Conservation (phyloP, 148 eudicot genomes). For the Camellia granthamiana region DNA sequence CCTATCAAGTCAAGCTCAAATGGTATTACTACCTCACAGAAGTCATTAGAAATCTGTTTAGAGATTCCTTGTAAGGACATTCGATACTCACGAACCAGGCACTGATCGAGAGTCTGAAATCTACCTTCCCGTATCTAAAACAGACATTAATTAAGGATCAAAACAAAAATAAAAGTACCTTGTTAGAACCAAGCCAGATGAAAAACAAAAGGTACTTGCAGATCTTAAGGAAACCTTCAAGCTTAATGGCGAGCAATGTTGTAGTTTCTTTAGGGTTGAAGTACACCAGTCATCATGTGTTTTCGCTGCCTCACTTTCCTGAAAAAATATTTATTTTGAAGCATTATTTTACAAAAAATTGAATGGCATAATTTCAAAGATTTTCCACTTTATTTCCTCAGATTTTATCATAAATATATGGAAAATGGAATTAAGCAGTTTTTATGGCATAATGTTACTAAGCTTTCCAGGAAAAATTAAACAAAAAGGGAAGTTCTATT, state of each 20-base stretch:
- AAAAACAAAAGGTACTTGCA: slow-evolving; percentile 44
- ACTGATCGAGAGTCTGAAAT: slow-evolving; percentile 77
- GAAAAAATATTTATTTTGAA: not conserved
- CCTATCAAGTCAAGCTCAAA: not conserved
- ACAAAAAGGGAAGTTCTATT: not conserved
- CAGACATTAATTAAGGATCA: not conserved
- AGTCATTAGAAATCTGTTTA: slow-evolving; percentile 56
- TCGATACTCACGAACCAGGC: slow-evolving; percentile 79
- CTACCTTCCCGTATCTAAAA: slow-evolving; percentile 82
- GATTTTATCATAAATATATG: not conserved
- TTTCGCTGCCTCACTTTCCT: slow-evolving; percentile 75
- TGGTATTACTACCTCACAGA: slow-evolving; percentile 56
- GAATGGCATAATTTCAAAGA: not conserved
- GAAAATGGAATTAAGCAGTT: not conserved
- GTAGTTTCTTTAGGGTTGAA: slow-evolving; percentile 58
- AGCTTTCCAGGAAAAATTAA: not conserved
- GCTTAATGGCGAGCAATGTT: slow-evolving; percentile 76
- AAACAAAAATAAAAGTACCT: not conserved
- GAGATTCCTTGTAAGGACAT: slow-evolving; percentile 78
- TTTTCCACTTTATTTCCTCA: not conserved
- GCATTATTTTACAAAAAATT: not conserved
- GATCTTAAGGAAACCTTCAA: slow-evolving; percentile 86
- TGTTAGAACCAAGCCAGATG: not conserved
- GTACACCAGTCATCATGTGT: slow-evolving; percentile 71
- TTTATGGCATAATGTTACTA: not conserved